A percentile compares a stretch with the other conserved stretches of the same genome.
Evolutionary conservation across 495 filamentous ascomycete genomes (phyloP).

Genomic region (Friedmanniomyces simplex): DNA sequence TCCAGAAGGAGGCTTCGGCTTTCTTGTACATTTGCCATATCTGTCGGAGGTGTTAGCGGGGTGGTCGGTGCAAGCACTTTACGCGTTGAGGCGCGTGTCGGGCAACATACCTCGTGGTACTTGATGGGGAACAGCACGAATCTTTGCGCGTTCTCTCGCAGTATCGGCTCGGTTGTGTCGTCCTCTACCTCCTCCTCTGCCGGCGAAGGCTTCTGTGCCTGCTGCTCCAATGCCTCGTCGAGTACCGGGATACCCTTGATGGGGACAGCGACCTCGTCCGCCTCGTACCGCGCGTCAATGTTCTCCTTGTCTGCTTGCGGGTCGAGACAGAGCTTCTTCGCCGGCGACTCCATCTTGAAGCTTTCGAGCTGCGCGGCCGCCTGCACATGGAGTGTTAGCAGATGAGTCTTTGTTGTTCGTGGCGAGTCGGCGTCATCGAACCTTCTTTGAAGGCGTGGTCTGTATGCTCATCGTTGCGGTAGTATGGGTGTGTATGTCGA

Average conservation of each 20-base stretch:
- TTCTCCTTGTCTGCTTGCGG: constrained; percentile 69
- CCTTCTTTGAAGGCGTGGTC: constrained; percentile 26
- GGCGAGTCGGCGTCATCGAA: constrained; percentile 13
- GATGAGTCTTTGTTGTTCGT: neutral
- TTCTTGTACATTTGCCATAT: constrained; percentile 99
- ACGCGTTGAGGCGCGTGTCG: constrained; percentile 50
- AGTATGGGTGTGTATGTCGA: neutral
- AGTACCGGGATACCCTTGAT: constrained; percentile 45
- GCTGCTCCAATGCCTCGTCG: constrained; percentile 42
- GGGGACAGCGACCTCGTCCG: constrained; percentile 45
- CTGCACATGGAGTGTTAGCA: constrained; percentile 6
- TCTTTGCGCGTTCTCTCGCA: constrained; percentile 90
- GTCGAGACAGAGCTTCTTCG: constrained; percentile 77
- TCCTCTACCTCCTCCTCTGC: constrained; percentile 50
- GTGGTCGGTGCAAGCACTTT: constrained; percentile 44
- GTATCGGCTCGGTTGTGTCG: constrained; percentile 77
- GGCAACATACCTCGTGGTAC: constrained; percentile 88
- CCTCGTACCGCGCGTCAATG: constrained; percentile 35
- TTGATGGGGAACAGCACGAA: constrained; percentile 99
- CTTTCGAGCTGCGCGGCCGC: constrained; percentile 37
- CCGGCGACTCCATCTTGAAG: constrained; percentile 86
- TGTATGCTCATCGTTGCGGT: constrained; percentile 19
- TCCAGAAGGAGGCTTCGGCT: constrained; percentile 99
- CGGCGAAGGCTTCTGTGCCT: constrained; percentile 29
- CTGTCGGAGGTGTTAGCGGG: constrained; percentile 39